Evolutionary conservation across 1,284 basidiomycete genomes (phyloP).

Genomic region (Apiotrichum gracile): DNA sequence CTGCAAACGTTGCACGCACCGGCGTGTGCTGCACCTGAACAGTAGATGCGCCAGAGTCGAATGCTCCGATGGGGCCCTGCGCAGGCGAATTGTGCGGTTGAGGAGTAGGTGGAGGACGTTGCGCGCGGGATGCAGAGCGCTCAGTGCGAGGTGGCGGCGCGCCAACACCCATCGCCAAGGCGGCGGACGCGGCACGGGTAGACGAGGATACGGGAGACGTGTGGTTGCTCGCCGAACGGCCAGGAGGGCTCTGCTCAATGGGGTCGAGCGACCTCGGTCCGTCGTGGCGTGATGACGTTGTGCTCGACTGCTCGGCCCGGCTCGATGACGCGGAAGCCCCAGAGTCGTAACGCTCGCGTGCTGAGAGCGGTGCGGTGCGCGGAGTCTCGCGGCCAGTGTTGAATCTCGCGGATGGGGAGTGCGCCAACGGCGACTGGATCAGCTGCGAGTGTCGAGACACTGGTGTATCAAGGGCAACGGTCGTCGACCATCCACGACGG

Average conservation of each 20-base stretch:
- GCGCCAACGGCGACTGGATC: background rate
- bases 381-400: background rate
- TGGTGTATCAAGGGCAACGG: background rate
- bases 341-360: background rate
- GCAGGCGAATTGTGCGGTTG: background rate
- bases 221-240: background rate
- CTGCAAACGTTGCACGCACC: background rate
- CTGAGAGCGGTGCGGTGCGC: background rate
- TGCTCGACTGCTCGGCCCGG: background rate
- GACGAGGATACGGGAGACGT: background rate
- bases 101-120: background rate
- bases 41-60: background rate
- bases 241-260: constrained; percentile 18
- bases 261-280: constrained; percentile 8
- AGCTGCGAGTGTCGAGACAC: background rate
- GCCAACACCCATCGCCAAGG: too few species aligned
- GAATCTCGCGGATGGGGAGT: background rate
- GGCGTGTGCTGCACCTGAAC: too few species aligned
- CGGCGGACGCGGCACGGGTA: too few species aligned
- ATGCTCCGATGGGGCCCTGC: background rate
- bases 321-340: background rate
- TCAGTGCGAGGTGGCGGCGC: background rate
- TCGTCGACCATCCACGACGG: background rate
- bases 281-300: background rate
- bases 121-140: background rate